A percentile compares a stretch with the other conserved stretches of the same genome.
These are phyloP conservation scores for Macadamia tetraphylla DNA, from an alignment of 164 flowering plant species.

Conservation along the genomic window DNA sequence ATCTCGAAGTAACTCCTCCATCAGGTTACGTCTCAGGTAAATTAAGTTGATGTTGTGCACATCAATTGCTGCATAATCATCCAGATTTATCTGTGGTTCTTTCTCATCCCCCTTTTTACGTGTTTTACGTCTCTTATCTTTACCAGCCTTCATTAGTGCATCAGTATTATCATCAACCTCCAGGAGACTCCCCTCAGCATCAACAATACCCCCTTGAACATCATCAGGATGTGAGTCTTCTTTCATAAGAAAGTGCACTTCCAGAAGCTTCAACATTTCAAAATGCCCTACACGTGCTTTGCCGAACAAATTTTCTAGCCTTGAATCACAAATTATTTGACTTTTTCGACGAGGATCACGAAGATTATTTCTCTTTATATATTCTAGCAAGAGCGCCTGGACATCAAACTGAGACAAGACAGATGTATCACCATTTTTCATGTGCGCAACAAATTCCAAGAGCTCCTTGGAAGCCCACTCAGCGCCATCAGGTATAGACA, in stretches of 20 bases:
- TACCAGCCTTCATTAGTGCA: conserved; percentile 24
- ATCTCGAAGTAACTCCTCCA: conserved; percentile 80
- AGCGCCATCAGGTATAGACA: conserved; percentile 24
- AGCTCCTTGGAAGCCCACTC: conserved; percentile 96
- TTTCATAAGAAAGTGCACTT: conserved; percentile 69
- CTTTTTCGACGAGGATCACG: conserved; percentile 86
- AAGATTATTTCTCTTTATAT: conserved; percentile 77
- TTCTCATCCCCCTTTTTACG: conserved; percentile 56
- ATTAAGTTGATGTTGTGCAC: conserved; percentile 79
- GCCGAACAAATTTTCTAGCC: conserved; percentile 75
- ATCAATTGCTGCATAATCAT: conserved; percentile 96
- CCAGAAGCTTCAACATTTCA: conserved; percentile 96
- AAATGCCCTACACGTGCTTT: conserved; percentile 88
- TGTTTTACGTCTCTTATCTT: conserved; percentile 59
- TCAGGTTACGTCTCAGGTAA: conserved; percentile 67
- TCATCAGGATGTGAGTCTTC: conserved; percentile 56
- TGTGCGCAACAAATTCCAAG: conserved; percentile 82
- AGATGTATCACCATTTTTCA: conserved; percentile 77
- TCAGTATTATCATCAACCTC: conserved; percentile 57
- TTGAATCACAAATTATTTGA: conserved; percentile 82
- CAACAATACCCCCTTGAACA: conserved; percentile 58
- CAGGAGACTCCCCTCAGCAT: conserved; percentile 46
- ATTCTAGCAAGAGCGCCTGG: conserved; percentile 75
- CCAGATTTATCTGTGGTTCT: conserved; percentile 54
- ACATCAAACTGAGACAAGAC: conserved; percentile 74